Evolutionary conservation across 768 basidiomycete genomes (phyloP).

Genomic region (Mycena capillaripes): DNA sequence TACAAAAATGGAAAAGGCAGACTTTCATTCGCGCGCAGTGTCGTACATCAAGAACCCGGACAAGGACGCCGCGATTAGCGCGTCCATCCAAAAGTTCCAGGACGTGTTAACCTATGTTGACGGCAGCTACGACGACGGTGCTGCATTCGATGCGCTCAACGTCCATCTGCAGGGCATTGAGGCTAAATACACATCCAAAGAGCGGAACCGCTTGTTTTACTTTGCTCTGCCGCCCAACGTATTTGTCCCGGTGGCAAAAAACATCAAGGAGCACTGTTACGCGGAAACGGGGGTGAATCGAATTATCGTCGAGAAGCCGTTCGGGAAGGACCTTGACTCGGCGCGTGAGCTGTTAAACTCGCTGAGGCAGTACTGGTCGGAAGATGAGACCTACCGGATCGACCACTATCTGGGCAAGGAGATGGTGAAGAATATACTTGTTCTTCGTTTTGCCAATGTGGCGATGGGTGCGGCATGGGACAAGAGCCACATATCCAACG

Average conservation of each 20-base stretch:
- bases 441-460: constrained; percentile 95
- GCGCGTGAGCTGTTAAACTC: constrained; percentile 82
- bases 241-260: constrained; percentile 89
- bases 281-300: constrained; percentile 79
- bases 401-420: constrained; percentile 99
- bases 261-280: constrained; percentile 89
- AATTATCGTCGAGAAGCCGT: constrained; percentile 98
- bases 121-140: constrained; percentile 90
- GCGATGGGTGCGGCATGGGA: constrained; percentile 93
- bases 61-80: constrained; percentile 67
- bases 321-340: constrained; percentile 93
- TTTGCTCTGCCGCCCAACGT: constrained; percentile 97
- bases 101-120: constrained; percentile 82
- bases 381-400: constrained; percentile 99
- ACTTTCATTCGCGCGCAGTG: constrained; percentile 87
- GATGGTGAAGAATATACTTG: constrained; percentile 99
- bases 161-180: constrained; percentile 85
- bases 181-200: constrained; percentile 70
- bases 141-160: constrained; percentile 83
- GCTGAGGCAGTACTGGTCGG: constrained; percentile 90
- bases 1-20: constrained; percentile 92
- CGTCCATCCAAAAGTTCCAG: constrained; percentile 88
- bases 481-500: constrained; percentile 95
- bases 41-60: constrained; percentile 88
- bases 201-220: constrained; percentile 91